Evolutionary conservation across 768 basidiomycete species (phyloP).

Genomic region (Agaricus sinodeliciosus): DNA sequence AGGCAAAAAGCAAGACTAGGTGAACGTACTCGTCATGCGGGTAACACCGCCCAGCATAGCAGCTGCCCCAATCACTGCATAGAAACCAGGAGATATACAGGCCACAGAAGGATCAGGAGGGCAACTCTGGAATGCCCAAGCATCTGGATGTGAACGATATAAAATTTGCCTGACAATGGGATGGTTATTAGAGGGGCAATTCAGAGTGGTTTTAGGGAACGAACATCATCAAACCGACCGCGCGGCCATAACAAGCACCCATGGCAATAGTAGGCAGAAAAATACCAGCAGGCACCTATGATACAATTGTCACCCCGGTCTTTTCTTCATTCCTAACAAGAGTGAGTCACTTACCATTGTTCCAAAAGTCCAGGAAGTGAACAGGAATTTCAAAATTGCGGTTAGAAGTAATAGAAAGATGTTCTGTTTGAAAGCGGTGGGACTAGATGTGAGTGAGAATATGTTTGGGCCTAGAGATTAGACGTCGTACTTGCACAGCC

Average conservation of each 20-base stretch:
- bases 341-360: constrained; percentile 48
- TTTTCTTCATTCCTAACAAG: neutral
- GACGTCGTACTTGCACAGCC: constrained; percentile 68
- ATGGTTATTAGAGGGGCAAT: neutral
- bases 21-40: constrained; percentile 59
- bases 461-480: neutral
- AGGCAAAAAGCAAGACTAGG: neutral
- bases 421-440: constrained; percentile 60
- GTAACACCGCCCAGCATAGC: constrained; percentile 75
- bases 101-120: constrained; percentile 63
- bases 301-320: neutral
- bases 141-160: constrained; percentile 56
- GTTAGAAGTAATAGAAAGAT: constrained; percentile 61
- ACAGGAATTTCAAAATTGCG: constrained; percentile 48
- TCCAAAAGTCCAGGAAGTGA: constrained; percentile 76
- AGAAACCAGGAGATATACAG: constrained; percentile 72
- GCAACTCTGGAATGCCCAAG: constrained; percentile 68
- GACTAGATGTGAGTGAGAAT: constrained; percentile 29
- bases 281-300: constrained; percentile 67
- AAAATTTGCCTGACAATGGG: constrained; percentile 48
- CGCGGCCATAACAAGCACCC: constrained; percentile 67
- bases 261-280: constrained; percentile 73
- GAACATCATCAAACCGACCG: constrained; percentile 61
- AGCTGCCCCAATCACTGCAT: constrained; percentile 70
- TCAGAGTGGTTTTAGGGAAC: constrained; percentile 16